Conservation (phyloP, 2,329 filamentous ascomycete genomes). For the Cercospora nicotianae region DNA sequence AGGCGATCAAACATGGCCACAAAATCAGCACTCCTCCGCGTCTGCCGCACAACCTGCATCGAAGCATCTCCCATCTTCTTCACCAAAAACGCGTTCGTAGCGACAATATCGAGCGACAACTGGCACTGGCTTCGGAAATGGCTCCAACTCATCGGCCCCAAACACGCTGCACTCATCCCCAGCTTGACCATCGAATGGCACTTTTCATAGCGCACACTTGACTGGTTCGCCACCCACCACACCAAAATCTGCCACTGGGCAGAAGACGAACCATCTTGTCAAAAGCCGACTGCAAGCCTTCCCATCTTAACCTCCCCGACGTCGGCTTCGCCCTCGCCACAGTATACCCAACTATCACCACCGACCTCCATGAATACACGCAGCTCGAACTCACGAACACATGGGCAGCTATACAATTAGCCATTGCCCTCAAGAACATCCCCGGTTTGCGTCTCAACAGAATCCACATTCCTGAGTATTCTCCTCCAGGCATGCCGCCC, state of each 20-base stretch:
- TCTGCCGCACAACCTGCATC: not conserved
- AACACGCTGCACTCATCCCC: not conserved
- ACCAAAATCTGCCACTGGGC: too few species aligned
- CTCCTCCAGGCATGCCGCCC: too few species aligned
- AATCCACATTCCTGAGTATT: too few species aligned
- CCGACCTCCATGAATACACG: too few species aligned
- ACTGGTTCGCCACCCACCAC: too few species aligned
- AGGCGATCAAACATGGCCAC: not conserved
- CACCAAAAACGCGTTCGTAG: not conserved
- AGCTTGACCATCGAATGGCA: not conserved
- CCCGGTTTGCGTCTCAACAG: not conserved
- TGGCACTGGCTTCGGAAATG: not conserved
- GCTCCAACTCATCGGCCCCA: not conserved
- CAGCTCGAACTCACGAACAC: not conserved
- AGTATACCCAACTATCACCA: too few species aligned
- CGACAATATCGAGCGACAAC: not conserved
- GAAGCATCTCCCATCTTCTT: not conserved
- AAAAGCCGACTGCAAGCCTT: too few species aligned
- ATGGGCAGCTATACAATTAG: too few species aligned
- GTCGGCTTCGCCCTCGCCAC: too few species aligned
- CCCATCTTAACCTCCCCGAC: too few species aligned
- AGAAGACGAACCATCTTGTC: too few species aligned
- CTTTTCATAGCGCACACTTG: not conserved
- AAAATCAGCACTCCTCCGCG: not conserved
- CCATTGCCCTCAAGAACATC: not conserved